Base-by-base conservation (phyloP, 352 stramenopile genomes). In the Pythium chondricola region DNA sequence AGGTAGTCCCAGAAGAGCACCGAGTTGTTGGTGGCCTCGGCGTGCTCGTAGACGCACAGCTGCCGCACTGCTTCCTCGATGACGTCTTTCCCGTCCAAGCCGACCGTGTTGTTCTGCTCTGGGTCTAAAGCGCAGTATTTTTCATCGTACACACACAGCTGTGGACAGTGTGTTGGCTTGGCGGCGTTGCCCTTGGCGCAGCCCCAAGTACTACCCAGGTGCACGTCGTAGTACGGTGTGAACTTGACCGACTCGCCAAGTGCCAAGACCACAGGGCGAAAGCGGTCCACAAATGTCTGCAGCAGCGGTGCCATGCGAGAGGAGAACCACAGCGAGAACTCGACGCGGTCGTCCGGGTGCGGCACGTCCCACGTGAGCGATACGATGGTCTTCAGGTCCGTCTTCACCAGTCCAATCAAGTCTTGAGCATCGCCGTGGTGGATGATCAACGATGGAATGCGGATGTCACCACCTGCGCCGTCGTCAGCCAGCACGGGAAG, bases 41-140 rank as follows among this genome's bases (percentile, higher is more conserved):
- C 38, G 30, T 63, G 39, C 32, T 59, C 35, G 3, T 58, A 48
- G 30, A 70, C 20, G 41, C 65, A 70, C 1, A 63, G 43, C 41
- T 66, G 61, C 18, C 49, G 49, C 4, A 70, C 35, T 18, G 65
- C 53, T 41, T 74, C 58, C 14, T 58, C 26, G 16, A 74, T 27
- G 1, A 70, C 48, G 35, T 74, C 65, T 30, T 41, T 52, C 21
- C 65, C 65, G 17, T 65, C 54, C 2, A 67, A 33, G 3, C 61
- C 65, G 29, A 61, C 36, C 17, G 49, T 48, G 26, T 48, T 48
- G 45, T 74, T 50, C 20, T 43, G 21, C 32, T 74, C 65, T 1
- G 65, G 65, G 20, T 74, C 65, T 42, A 57, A 68, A 17, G 65
- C 58, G 38, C 65, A 74, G 29, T 53, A 69, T 24, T 44, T 43